Percentiles rank a stretch among this genome's conserved stretches.
Evolutionary conservation across 2,329 filamentous ascomycete genomes (phyloP).

Genomic region (Coniochaeta sp.): DNA sequence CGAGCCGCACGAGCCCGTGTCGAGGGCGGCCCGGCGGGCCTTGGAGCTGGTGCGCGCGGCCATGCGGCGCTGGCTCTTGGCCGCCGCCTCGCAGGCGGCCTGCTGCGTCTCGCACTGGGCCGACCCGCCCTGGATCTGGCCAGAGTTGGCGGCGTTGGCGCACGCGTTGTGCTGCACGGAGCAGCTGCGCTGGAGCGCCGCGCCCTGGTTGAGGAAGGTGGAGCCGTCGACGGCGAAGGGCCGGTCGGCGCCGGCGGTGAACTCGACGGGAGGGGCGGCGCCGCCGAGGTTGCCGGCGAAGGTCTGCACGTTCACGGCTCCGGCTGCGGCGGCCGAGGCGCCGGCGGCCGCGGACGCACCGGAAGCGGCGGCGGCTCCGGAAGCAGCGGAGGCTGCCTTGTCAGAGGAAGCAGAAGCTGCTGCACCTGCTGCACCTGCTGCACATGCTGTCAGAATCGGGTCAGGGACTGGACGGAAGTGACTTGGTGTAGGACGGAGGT

Average conservation of each 20-base stretch:
- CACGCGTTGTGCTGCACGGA: conserved; percentile 43
- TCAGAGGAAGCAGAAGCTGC: not conserved
- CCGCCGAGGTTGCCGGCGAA: conserved; percentile 37
- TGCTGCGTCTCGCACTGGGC: conserved; percentile 35
- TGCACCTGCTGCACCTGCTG: not conserved
- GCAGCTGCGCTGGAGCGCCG: conserved; percentile 39
- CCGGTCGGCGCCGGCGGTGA: conserved; percentile 22
- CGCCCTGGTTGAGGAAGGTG: conserved; percentile 41
- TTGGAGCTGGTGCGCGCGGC: conserved; percentile 5
- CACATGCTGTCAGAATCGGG: not conserved
- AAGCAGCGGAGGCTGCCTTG: not conserved
- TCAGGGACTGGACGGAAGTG: not conserved
- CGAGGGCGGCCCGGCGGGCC: conserved; percentile 19
- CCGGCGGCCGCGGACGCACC: conserved; percentile 5
- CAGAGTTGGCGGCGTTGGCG: conserved; percentile 38
- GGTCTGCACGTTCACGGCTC: conserved; percentile 31
- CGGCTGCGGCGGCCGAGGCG: conserved; percentile 10
- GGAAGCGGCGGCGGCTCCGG: conserved; percentile 2
- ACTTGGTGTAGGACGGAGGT: not conserved
- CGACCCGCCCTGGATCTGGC: conserved; percentile 25
- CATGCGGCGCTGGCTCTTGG: conserved; percentile 5
- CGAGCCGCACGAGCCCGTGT: conserved; percentile 38
- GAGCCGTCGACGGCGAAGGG: conserved; percentile 46
- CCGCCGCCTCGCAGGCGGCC: conserved; percentile 23
- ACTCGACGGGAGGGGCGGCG: conserved; percentile 31